Evolutionary conservation across 176 grass and related monocot genomes (phyloP).

Genomic region (Rhynchospora tenuis): DNA sequence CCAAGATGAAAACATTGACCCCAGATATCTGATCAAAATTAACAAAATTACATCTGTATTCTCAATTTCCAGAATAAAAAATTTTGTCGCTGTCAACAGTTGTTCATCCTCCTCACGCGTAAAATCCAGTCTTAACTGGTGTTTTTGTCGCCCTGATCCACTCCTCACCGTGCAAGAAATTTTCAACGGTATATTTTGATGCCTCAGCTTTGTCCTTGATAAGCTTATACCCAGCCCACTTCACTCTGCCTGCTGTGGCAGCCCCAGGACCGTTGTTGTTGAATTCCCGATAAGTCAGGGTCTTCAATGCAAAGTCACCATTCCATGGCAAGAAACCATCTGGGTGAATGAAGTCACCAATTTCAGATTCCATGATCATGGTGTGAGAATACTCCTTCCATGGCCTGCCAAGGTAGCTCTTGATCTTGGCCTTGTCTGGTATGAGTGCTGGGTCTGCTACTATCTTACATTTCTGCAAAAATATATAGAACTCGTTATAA

Average conservation of each 20-base stretch:
- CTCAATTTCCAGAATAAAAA: background rate
- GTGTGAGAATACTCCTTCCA: constrained; percentile 72
- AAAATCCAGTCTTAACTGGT: constrained; percentile 63
- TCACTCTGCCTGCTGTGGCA: constrained; percentile 36
- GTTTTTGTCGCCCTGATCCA: constrained; percentile 67
- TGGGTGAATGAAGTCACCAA: constrained; percentile 58
- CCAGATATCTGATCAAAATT: constrained; percentile 17
- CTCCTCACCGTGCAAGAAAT: constrained; percentile 48
- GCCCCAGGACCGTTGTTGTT: constrained; percentile 56
- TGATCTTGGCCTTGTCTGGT: constrained; percentile 25
- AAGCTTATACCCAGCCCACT: constrained; percentile 57
- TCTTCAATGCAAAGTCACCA: constrained; percentile 69
- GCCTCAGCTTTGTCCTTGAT: constrained; percentile 45
- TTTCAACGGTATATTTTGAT: constrained; percentile 35
- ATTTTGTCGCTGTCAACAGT: background rate
- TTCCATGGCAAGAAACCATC: constrained; percentile 72
- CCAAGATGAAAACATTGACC: constrained; percentile 11
- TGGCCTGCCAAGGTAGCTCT: constrained; percentile 56
- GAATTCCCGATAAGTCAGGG: constrained; percentile 66
- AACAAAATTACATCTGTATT: constrained; percentile 12
- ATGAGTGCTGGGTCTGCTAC: constrained; percentile 34
- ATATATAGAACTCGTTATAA: background rate
- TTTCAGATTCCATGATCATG: constrained; percentile 72
- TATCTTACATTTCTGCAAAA: constrained; percentile 47
- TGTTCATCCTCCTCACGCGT: constrained; percentile 27